These are phyloP conservation scores for Paramecium sexaurelia DNA, from an alignment of 73 alveolate genomes.

Conservation along the genomic window DNA sequence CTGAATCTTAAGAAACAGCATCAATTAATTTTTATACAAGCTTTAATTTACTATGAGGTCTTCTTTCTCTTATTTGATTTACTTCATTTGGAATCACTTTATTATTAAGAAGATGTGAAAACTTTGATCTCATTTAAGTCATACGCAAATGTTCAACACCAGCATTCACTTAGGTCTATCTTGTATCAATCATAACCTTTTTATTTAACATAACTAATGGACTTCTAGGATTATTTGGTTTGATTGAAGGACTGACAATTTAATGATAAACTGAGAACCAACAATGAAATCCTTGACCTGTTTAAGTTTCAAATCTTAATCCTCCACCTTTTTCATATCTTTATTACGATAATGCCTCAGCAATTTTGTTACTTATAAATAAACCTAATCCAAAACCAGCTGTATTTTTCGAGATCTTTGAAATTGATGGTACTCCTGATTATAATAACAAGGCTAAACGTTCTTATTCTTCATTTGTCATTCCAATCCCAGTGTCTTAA, in stretches of 20 bases:
- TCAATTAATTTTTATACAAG: background rate
- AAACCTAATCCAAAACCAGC: constrained; percentile 58
- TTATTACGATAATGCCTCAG: background rate
- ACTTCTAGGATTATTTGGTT: background rate
- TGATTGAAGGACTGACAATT: background rate
- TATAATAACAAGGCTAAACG: background rate
- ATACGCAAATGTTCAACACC: background rate
- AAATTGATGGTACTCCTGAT: constrained; percentile 24
- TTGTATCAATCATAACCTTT: background rate
- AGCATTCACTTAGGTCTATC: constrained; percentile 5
- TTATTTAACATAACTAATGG: background rate
- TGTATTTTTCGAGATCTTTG: background rate
- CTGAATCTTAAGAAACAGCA: constrained; percentile 5
- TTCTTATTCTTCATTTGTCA: constrained; percentile 39
- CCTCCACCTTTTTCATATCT: constrained; percentile 51
- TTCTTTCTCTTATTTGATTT: background rate
- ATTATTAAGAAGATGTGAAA: background rate
- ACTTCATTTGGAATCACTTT: background rate
- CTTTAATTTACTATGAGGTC: background rate
- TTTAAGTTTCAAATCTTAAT: background rate
- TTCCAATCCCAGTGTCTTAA: constrained; percentile 47
- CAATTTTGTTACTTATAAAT: constrained; percentile 38
- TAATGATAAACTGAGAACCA: constrained; percentile 34
- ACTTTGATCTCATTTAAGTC: background rate
- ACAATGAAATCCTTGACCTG: constrained; percentile 1